phyloP scores from a whole-genome alignment of 1,139 yeast genomes.

The Blastobotrys buckinghamii region DNA sequence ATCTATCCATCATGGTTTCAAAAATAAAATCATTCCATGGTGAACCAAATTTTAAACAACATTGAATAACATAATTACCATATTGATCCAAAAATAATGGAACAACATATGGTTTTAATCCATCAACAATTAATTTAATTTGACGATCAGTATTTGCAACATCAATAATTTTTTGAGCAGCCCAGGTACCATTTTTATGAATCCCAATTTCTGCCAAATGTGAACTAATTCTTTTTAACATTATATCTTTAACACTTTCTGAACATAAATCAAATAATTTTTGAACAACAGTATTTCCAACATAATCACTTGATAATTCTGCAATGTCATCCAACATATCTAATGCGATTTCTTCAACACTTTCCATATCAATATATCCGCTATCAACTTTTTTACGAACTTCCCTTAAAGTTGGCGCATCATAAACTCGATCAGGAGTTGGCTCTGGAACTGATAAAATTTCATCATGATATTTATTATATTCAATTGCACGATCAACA shows the following conservation, averaged over 20 bases:
- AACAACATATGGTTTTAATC: slow-evolving; percentile 76
- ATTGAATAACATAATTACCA: slow-evolving; percentile 94
- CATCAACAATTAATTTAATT: slow-evolving; percentile 58
- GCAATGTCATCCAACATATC: slow-evolving; percentile 89
- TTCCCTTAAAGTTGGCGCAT: slow-evolving; percentile 73
- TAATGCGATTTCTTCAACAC: slow-evolving; percentile 75
- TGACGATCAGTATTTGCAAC: slow-evolving; percentile 67
- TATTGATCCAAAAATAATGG: slow-evolving; percentile 90
- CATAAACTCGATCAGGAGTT: slow-evolving; percentile 55
- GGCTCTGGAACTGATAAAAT: slow-evolving; percentile 31
- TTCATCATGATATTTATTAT: slow-evolving; percentile 23
- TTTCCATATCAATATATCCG: slow-evolving; percentile 39
- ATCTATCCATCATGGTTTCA: slow-evolving; percentile 74
- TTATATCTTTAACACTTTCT: slow-evolving; percentile 66
- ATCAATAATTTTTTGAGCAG: slow-evolving; percentile 90
- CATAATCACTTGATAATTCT: slow-evolving; percentile 83
- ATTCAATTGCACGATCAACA: slow-evolving; percentile 29
- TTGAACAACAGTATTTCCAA: slow-evolving; percentile 95
- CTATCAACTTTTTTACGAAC: slow-evolving; percentile 46
- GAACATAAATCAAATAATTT: slow-evolving; percentile 73
- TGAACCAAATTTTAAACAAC: slow-evolving; percentile 82
- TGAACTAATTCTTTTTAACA: slow-evolving; percentile 75
- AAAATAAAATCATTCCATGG: slow-evolving; percentile 89
- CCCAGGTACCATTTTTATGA: slow-evolving; percentile 99
- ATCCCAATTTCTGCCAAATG: slow-evolving; percentile 86